Evolutionary conservation across 148 eudicot species (phyloP).

Genomic region (Nepenthes mirabilis): DNA sequence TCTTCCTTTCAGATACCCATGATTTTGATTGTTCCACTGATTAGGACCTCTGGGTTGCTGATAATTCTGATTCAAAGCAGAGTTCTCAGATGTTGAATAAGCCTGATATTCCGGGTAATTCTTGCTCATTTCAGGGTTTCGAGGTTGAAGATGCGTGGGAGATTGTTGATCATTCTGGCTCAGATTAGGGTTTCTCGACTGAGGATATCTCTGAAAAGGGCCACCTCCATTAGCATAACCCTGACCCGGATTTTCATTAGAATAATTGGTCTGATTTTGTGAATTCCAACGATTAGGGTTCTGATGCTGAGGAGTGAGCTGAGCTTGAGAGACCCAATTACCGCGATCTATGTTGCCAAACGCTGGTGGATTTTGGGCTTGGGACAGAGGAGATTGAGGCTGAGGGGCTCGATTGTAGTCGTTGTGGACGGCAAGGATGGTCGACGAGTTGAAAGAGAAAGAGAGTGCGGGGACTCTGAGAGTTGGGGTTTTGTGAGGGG

Average conservation of each 20-base stretch:
- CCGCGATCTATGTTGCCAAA: conserved; percentile 4
- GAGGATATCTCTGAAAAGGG: conserved; percentile 4
- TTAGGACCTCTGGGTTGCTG: no score
- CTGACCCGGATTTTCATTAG: conserved; percentile 5
- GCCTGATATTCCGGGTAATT: no score
- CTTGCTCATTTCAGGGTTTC: background rate
- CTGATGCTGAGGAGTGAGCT: conserved; percentile 9
- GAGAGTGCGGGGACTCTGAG: background rate
- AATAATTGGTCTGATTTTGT: conserved; percentile 8
- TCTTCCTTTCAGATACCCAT: no score
- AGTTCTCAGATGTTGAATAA: no score
- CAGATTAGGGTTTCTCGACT: background rate
- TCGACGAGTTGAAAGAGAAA: conserved; percentile 13
- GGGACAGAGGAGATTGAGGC: conserved; percentile 8
- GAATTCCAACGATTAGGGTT: conserved; percentile 20
- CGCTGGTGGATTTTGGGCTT: no score
- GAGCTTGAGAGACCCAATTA: conserved; percentile 13
- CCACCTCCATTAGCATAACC: conserved; percentile 7
- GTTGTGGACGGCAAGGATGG: conserved; percentile 15
- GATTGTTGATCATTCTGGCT: no score
- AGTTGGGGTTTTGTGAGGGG: conserved; percentile 8
- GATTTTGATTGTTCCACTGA: no score
- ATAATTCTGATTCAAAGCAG: no score
- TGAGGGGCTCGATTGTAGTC: conserved; percentile 13
- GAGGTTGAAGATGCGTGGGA: conserved; percentile 6